Evolutionary conservation across 106 monocot genomes (phyloP).

Genomic region (Platanthera zijinensis): DNA sequence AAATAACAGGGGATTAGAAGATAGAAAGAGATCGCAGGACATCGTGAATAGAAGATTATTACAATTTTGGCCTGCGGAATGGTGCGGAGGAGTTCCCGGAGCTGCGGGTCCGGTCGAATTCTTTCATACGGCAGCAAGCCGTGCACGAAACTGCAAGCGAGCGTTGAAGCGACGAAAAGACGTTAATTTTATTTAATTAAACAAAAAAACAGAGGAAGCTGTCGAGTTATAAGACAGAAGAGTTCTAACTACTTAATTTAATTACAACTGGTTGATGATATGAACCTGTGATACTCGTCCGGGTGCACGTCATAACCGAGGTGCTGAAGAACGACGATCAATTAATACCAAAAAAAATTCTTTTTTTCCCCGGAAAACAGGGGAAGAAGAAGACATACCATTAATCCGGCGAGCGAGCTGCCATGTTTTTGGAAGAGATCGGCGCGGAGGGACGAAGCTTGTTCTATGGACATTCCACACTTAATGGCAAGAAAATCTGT

Average conservation of each 20-base stretch:
- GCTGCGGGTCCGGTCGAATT: conserved; percentile 50
- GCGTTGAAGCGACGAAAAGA: conserved; percentile 1
- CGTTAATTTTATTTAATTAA: conserved; percentile 8
- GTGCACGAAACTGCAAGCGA: conserved; percentile 58
- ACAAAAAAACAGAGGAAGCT: background rate
- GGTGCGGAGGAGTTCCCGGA: conserved; percentile 43
- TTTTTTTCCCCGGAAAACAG: background rate
- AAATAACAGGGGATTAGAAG: background rate
- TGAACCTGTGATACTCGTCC: conserved; percentile 84
- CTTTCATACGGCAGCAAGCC: conserved; percentile 74
- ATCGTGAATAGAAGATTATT: background rate
- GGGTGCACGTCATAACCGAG: conserved; percentile 74
- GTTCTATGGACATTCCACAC: conserved; percentile 35
- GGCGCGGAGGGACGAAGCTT: conserved; percentile 46
- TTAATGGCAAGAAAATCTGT: conserved; percentile 46
- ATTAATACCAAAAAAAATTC: background rate
- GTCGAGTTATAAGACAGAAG: background rate
- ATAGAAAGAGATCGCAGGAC: background rate
- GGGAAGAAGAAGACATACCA: conserved; percentile 21
- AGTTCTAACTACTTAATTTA: background rate
- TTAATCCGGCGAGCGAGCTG: conserved; percentile 65
- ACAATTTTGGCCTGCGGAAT: conserved; percentile 73
- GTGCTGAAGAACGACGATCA: conserved; percentile 27
- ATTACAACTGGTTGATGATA: background rate
- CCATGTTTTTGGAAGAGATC: conserved; percentile 73